These are phyloP conservation scores for Seiridium unicorne DNA, from an alignment of 2,329 filamentous ascomycete genomes.

Conservation along the genomic window DNA sequence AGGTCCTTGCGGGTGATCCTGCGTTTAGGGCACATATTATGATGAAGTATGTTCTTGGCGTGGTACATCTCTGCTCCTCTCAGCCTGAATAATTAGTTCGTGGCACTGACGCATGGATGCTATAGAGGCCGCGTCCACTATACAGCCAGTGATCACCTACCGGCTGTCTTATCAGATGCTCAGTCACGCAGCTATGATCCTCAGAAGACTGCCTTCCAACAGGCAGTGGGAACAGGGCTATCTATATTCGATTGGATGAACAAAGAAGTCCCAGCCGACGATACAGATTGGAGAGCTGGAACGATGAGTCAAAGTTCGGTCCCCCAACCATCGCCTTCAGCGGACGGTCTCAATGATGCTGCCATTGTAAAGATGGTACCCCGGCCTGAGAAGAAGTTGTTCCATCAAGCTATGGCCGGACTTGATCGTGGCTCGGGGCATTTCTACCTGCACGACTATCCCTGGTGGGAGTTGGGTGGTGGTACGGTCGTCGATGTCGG, in stretches of 20 bases:
- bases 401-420: background rate
- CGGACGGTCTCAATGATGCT: background rate
- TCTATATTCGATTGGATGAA: background rate
- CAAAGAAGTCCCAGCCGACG: background rate
- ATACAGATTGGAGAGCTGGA: background rate
- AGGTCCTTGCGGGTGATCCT: slow-evolving; percentile 15
- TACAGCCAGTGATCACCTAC: slow-evolving; percentile 2
- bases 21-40: slow-evolving; percentile 14
- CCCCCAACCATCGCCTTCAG: background rate
- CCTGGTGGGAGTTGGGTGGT: background rate
- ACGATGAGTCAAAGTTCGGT: background rate
- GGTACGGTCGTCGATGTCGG: slow-evolving; percentile 4
- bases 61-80: background rate
- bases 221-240: background rate
- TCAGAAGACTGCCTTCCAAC: background rate
- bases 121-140: background rate
- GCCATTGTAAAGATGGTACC: background rate
- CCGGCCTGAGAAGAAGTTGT: background rate
- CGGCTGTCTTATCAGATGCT: background rate
- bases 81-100: background rate
- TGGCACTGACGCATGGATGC: background rate
- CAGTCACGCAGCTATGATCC: background rate
- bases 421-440: background rate
- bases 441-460: background rate
- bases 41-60: slow-evolving; percentile 6